Evolutionary conservation across 768 basidiomycete species (phyloP), one percentile per base, ranked within the genome.

Genomic region (Russula ochroleuca): DNA sequence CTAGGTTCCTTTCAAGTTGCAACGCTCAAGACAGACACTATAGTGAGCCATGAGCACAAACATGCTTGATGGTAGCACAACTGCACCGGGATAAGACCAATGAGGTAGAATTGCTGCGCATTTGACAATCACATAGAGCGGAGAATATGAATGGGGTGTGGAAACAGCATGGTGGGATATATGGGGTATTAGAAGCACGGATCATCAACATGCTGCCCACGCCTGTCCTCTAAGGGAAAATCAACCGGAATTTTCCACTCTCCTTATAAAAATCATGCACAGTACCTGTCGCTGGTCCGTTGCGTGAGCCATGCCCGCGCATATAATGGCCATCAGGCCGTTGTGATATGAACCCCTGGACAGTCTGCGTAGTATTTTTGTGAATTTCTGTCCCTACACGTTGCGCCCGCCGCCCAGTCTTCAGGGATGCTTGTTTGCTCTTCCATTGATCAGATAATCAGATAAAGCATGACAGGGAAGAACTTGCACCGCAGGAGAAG

Each of bases 191-290:
- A n/a, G 25, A 58, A 35, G 41, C 5, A 17, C 33, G 28, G 28
- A 43, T 28, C 31, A 49, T 63, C 54, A 58, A 58, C 57, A 48
- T 35, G 57, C 55, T 43, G 41, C 41, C n/a, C 40, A 38, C 35
- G 35, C 35, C 35, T 35, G 35, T n/a, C n/a, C n/a, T n/a, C n/a
- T 3, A 35, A 35, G 1, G 35, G 7, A 35, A 35, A 35, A 8
- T 35, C 35, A 35, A 35, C n/a, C n/a, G 43, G 43, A 45, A 45
- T 45, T n/a, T 45, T n/a, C 19, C n/a, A 9, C 43, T 9, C 7
- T n/a, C 10, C 43, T n/a, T 6, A 21, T 21, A 21, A 47, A 47
- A 21, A 47, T 11, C 45, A 47, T 47, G n/a, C 5, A 47, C n/a
- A 14, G 38, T 38, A 45, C n/a, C n/a, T 2, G 43, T 45, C n/a